Base-by-base conservation (phyloP, 495 filamentous ascomycete species). In the Tuber indicum region DNA sequence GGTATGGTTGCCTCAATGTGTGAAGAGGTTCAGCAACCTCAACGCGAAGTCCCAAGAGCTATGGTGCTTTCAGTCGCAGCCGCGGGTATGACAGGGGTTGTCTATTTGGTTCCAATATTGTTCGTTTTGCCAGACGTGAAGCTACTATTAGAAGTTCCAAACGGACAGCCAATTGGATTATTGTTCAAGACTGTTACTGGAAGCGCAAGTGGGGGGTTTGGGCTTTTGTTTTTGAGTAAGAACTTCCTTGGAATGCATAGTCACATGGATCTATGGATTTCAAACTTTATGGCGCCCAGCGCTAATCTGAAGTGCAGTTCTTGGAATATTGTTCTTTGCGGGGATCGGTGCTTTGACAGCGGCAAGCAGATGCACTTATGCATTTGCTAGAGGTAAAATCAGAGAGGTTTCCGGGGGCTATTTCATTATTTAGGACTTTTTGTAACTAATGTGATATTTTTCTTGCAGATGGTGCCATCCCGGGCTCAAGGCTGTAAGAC, bases 251-350 rank as follows among this genome's bases (percentile, higher is more conserved):
- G 23, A 70, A n/a, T n/a, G 26, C 26, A 19, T 43, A 17, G 44
- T 21, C 14, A 36, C 43, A 47, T 21, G 19, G 72, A 32, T 36
- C 14, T n/a, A 43, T n/a, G 42, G 44, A 46, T 6, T 23, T 41
- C 39, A 23, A 72, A 17, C 36, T 9, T 14, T 58, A 26, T 12
- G 4, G 12, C 9, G 52, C 10, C 52, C n/a, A 12, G 46, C 12
- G 36, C 19, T 75, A 75, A 76, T 41, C 32, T 36, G 69, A 8
- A 62, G 46, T 74, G 44, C 76, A 83, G 81, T 94, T 75, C 87
- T 94, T 41, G 89, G 91, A 8, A 91, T 94, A 72, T 85, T 88
- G 62, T 86, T 90, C 78, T 90, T 90, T 77, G 88, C 88, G 19
- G 89, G 89, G 73, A 85, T 89, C 69, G 89, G 89, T 52, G 86